Evolutionary conservation across 352 stramenopile species (phyloP).

Genomic region (Pythium diclinum): DNA sequence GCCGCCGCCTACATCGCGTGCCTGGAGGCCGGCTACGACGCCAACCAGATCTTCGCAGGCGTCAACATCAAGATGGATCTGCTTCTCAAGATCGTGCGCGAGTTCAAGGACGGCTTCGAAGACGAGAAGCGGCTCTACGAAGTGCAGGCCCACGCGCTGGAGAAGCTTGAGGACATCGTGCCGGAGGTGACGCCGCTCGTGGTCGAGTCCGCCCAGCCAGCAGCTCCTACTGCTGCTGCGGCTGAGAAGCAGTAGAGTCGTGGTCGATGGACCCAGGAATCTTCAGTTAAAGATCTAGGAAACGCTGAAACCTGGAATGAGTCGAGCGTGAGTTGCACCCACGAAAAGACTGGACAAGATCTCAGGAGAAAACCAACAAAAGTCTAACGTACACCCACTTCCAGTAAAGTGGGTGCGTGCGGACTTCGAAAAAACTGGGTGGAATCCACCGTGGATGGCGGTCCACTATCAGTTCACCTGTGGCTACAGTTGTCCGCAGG

Average conservation of each 20-base stretch:
- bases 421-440: background rate
- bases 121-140: conserved; percentile 68
- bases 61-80: conserved; percentile 85
- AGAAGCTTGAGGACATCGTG: conserved; percentile 81
- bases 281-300: background rate
- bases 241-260: conserved; percentile 2
- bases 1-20: conserved; percentile 77
- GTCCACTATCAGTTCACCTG: too few relatives aligned
- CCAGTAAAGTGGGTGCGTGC: too few relatives aligned
- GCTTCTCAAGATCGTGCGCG: conserved; percentile 72
- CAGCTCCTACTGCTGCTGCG: background rate
- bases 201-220: conserved; percentile 17
- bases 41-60: conserved; percentile 63
- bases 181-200: conserved; percentile 50
- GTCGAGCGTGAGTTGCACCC: background rate
- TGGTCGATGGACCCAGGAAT: background rate
- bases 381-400: background rate
- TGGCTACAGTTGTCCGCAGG: too few relatives aligned
- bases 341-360: conserved; percentile 1
- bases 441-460: background rate
- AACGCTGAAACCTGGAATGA: background rate
- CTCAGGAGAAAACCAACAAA: too few relatives aligned
- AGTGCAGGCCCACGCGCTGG: conserved; percentile 56
- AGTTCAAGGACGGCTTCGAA: conserved; percentile 75
- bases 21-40: conserved; percentile 73